phyloP scores from a whole-genome alignment of 495 filamentous ascomycete genomes.

The Aspergillus diversus region DNA sequence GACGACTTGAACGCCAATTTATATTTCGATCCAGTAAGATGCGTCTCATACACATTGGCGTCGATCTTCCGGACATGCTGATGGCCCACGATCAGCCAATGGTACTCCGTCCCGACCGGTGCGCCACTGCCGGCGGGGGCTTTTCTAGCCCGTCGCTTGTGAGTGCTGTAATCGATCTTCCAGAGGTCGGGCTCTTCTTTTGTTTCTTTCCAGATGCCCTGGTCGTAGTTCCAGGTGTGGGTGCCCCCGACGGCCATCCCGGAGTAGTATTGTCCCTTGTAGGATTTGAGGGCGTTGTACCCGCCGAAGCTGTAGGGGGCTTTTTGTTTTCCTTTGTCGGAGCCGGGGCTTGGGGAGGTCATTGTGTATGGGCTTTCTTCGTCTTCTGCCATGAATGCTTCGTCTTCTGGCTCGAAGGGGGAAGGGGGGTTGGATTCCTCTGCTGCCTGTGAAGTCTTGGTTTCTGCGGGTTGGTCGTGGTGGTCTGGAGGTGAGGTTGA shows the following conservation, averaged over 20 bases:
- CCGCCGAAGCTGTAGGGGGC: slow-evolving; percentile 11
- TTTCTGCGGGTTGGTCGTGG: background rate
- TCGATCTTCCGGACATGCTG: slow-evolving; percentile 44
- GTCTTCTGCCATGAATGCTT: slow-evolving; percentile 13
- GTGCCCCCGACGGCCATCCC: slow-evolving; percentile 40
- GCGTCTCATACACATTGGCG: slow-evolving; percentile 43
- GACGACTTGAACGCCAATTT: slow-evolving; percentile 40
- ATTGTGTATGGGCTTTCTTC: slow-evolving; percentile 14
- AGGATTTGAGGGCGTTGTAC: slow-evolving; percentile 36
- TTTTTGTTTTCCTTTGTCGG: slow-evolving; percentile 1
- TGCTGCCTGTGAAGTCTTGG: background rate
- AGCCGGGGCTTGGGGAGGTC: background rate
- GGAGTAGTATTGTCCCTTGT: slow-evolving; percentile 36
- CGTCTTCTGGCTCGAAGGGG: background rate
- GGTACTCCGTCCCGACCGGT: slow-evolving; percentile 41
- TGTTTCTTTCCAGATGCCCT: slow-evolving; percentile 38
- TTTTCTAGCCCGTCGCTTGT: slow-evolving; percentile 34
- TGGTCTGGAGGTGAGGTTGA: slow-evolving; percentile 1
- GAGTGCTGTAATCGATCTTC: slow-evolving; percentile 36
- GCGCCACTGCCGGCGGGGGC: slow-evolving; percentile 38
- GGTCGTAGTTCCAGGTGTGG: slow-evolving; percentile 40
- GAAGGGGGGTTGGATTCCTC: background rate
- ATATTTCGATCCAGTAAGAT: slow-evolving; percentile 41
- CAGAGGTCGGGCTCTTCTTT: slow-evolving; percentile 41
- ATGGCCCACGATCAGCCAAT: slow-evolving; percentile 42